Evolutionary conservation across 257 asterid species (phyloP).

Genomic region (Jacaranda copaia): DNA sequence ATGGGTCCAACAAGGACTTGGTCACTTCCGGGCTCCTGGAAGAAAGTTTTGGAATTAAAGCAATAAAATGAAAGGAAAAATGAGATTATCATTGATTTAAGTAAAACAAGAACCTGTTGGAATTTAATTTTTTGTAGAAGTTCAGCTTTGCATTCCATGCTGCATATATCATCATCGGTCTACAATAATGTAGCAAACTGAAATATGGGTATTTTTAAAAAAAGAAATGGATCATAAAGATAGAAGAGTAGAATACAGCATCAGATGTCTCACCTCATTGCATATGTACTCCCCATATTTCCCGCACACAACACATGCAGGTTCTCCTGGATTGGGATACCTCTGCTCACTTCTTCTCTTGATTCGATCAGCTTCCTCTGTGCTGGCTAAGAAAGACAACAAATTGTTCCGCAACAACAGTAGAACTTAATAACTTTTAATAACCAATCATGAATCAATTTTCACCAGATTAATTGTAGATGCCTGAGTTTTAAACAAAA

Average conservation of each 20-base stretch:
- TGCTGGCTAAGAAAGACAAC: constrained; percentile 48
- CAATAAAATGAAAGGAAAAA: constrained; percentile 12
- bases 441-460: neutral
- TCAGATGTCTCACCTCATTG: constrained; percentile 62
- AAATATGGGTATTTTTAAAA: constrained; percentile 4
- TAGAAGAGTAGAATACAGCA: constrained; percentile 9
- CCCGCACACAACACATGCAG: constrained; percentile 79
- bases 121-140: constrained; percentile 56
- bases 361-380: constrained; percentile 52
- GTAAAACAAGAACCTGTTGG: constrained; percentile 55
- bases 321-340: constrained; percentile 82
- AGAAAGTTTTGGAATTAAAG: constrained; percentile 31
- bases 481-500: constrained; percentile 23
- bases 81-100: constrained; percentile 18
- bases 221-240: constrained; percentile 23
- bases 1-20: constrained; percentile 41
- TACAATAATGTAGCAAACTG: constrained; percentile 40
- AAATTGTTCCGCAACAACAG: constrained; percentile 29
- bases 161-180: constrained; percentile 90
- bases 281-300: constrained; percentile 93
- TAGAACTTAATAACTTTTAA: constrained; percentile 25
- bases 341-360: constrained; percentile 74
- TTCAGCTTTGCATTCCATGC: constrained; percentile 82
- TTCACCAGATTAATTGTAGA: constrained; percentile 23
- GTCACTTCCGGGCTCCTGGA: constrained; percentile 51